Evolutionary conservation across 495 filamentous ascomycete genomes (phyloP), one percentile per base, ranked within the genome.

Genomic region (Daldinia loculata): DNA sequence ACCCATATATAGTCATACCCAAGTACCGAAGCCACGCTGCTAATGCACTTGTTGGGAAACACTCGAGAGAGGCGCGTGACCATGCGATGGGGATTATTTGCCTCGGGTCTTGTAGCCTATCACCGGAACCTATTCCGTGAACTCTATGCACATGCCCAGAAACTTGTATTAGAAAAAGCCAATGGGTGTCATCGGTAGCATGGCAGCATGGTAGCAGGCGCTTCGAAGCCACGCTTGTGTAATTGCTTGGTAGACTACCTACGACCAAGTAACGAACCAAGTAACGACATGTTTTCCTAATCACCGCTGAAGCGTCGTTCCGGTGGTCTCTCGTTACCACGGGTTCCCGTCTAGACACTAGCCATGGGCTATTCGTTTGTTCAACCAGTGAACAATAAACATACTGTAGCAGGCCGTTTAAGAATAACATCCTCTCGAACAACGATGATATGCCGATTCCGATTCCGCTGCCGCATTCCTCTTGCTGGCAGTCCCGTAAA

Each of bases 341-440:
- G 36, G 66, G 43, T 58, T 27, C 61, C 45, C 34, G 60, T 60
- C 59, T 39, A 41, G 53, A 67, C 57, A 30, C 67, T 41, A 70
- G 45, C 26, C 71, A 52, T 45, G 32, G 19, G 30, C 63, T 32
- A 51, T 53, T 45, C 57, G 32, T 60, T 62, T 22, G 71, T 74
- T 71, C 67, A 70, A 29, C 71, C 71, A 74, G 67, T 67, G 67
- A 74, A 74, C 67, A 59, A 55, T 63, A 24, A 63, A 36, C 55
- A 67, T 69, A 61, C 45, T 56, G 55, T 63, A 57, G 30, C 41
- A 30, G 27, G 32, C 24, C 50, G 51, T 52, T 52, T 22, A 41
- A 17, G 30, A 60, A 39, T 15, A 53, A 68, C 19, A 57, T 56
- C 41, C 34, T 45, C 29, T 57, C 39, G 22, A 41, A 68, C 27